phyloP scores from a whole-genome alignment of 2,329 filamentous ascomycete genomes.

The Nigrospora osmanthi region DNA sequence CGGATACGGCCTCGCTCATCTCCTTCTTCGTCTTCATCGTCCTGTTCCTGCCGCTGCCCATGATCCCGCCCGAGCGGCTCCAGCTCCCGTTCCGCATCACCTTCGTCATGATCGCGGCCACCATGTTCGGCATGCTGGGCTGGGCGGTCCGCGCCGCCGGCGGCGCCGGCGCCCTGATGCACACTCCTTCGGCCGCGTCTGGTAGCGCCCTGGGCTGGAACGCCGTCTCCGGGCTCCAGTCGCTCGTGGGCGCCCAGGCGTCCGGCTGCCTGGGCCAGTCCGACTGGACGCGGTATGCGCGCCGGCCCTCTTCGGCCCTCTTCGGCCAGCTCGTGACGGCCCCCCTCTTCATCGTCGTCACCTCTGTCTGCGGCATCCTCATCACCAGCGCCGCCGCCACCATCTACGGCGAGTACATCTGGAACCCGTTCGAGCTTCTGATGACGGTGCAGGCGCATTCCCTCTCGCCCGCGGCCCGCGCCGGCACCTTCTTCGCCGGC shows the following conservation, averaged over 20 bases:
- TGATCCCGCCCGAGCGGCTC: slow-evolving; percentile 20
- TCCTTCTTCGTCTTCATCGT: slow-evolving; percentile 20
- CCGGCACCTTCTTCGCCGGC: slow-evolving; percentile 27
- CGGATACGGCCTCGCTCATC: slow-evolving; percentile 17
- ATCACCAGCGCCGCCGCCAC: slow-evolving; percentile 23
- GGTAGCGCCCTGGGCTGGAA: slow-evolving; percentile 20
- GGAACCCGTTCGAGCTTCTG: slow-evolving; percentile 29
- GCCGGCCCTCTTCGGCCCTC: slow-evolving; percentile 15
- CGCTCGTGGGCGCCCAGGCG: slow-evolving; percentile 18
- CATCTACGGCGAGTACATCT: slow-evolving; percentile 25
- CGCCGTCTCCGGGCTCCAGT: slow-evolving; percentile 19
- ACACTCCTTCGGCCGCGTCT: slow-evolving; percentile 10
- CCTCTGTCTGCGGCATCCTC: slow-evolving; percentile 26
- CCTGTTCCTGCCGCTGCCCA: slow-evolving; percentile 16
- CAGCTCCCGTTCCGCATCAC: slow-evolving; percentile 17
- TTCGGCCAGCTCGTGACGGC: slow-evolving; percentile 20
- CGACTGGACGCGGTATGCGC: slow-evolving; percentile 24
- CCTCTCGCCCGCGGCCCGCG: slow-evolving; percentile 18
- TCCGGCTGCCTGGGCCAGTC: slow-evolving; percentile 19
- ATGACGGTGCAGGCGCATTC: slow-evolving; percentile 22
- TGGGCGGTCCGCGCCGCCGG: slow-evolving; percentile 18
- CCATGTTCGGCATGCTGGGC: slow-evolving; percentile 22
- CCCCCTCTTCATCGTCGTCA: slow-evolving; percentile 26
- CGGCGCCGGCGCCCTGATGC: slow-evolving; percentile 16
- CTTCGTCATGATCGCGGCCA: slow-evolving; percentile 19